Evolutionary conservation across 345 rosid species (phyloP), one percentile per base, ranked within the genome.

Genomic region (Ricinus communis): DNA sequence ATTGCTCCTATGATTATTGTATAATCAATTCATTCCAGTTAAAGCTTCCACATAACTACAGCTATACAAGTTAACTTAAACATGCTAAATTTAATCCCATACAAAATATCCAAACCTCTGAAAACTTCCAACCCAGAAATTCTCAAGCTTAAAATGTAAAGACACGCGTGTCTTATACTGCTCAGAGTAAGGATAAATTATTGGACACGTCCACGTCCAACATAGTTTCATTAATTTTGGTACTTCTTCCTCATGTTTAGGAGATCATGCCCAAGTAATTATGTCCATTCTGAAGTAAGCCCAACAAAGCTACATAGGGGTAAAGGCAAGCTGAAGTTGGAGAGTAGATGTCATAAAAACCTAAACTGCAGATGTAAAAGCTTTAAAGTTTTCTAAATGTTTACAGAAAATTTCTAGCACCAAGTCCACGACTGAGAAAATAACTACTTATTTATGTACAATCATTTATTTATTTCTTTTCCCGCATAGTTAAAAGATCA

Each of bases 131-230:
- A 55, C 38, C 30, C 10, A 66, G 43, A 66, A 66, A 50, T 24
- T 66, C 70, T 52, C 30, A 8, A 51, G 15, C 31, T 40, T 16
- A 33, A 28, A 61, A 46, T 27, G 53, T 49, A 64, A 47, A 64
- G 5, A 5, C 36, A 16, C 0, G 0, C 8, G 43, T 31, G n/a
- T 58, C 41, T 22, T 58, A 58, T 31, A 9, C 16, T 28, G 22
- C 41, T 28, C 12, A 58, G 5, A 22, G 47, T 38, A 31, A n/a
- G 66, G 66, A 13, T 9, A 22, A 38, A 49, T 12, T 38, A n/a
- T 22, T 40, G 31, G 27, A 36, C 28, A 25, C 30, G 3, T 41
- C 18, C 50, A 40, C 25, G 24, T 21, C 66, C 66, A 62, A 41
- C 25, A 5, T 19, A 38, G 47, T 25, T 30, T 40, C 2, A 12